A percentile compares a stretch with the other conserved stretches of the same genome.
These are phyloP conservation scores for Chalciporus sphaerocephalus DNA, from an alignment of 768 basidiomycete genomes.

Conservation along the genomic window DNA sequence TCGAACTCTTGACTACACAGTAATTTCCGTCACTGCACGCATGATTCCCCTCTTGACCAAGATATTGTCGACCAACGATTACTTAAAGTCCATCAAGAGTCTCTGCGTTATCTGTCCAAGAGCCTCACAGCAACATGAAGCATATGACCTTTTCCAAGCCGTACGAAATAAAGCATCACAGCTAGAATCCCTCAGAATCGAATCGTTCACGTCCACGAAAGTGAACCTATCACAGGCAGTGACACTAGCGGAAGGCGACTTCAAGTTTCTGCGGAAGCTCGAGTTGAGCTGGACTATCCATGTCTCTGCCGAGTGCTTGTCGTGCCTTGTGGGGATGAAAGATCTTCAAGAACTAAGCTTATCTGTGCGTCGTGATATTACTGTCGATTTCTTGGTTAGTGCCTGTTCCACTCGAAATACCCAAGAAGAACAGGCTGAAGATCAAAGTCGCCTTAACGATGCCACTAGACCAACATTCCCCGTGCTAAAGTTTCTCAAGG, in stretches of 20 bases:
- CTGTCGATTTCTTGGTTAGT: constrained; percentile 9
- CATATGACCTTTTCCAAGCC: constrained; percentile 22
- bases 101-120: constrained; percentile 25
- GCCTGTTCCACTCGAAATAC: constrained; percentile 1
- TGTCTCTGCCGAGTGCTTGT: constrained; percentile 21
- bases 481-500: constrained; percentile 20
- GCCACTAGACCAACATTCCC: constrained; percentile 17
- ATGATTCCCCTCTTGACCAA: constrained; percentile 17
- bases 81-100: constrained; percentile 17
- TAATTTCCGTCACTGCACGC: constrained; percentile 21
- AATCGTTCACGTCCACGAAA: constrained; percentile 19
- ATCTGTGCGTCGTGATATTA: constrained; percentile 17
- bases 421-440: neutral
- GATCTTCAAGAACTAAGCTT: constrained; percentile 24
- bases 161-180: constrained; percentile 19
- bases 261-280: constrained; percentile 22
- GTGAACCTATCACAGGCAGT: constrained; percentile 11
- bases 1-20: constrained; percentile 24
- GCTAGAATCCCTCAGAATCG: constrained; percentile 19
- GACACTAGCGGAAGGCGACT: constrained; percentile 13
- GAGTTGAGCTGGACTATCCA: constrained; percentile 23
- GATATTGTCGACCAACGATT: constrained; percentile 16
- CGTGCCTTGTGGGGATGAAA: constrained; percentile 18
- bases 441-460: neutral
- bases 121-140: constrained; percentile 12